These are phyloP conservation scores for Trypanosoma scelopori DNA, from an alignment of 208 protist species.

Conservation along the genomic window DNA sequence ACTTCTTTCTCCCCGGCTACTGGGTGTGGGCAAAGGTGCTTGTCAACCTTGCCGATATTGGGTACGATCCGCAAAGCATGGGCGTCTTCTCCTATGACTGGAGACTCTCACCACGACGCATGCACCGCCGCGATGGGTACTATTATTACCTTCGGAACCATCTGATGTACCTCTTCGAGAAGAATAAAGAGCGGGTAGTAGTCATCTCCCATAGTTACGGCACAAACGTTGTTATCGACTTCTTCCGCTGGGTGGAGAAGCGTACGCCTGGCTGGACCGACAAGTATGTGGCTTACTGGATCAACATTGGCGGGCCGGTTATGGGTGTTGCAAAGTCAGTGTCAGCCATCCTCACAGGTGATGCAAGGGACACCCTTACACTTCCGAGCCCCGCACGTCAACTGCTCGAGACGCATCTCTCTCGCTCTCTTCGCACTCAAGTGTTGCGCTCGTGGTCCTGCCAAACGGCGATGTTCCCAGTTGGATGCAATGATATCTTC, in stretches of 20 bases:
- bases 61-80: constrained; percentile 92
- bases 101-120: constrained; percentile 68
- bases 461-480: constrained; percentile 66
- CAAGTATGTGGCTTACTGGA: constrained; percentile 80
- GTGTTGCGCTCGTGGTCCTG: constrained; percentile 76
- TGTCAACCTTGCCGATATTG: constrained; percentile 91
- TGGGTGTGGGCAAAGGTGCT: constrained; percentile 93
- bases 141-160: constrained; percentile 74
- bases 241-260: constrained; percentile 86
- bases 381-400: constrained; percentile 55
- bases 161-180: constrained; percentile 69
- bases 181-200: constrained; percentile 68
- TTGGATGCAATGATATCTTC: constrained; percentile 54
- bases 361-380: constrained; percentile 85
- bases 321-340: constrained; percentile 85
- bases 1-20: constrained; percentile 90
- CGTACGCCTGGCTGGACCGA: constrained; percentile 75
- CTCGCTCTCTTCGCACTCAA: constrained; percentile 54
- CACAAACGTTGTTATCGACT: constrained; percentile 71
- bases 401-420: constrained; percentile 84
- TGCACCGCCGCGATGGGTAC: constrained; percentile 84
- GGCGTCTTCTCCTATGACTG: constrained; percentile 91
- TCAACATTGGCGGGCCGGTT: constrained; percentile 81
- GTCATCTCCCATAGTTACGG: constrained; percentile 92
- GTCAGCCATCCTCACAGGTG: constrained; percentile 73